Conservation (phyloP, 1,284 basidiomycete genomes). For the Trichosporon sp. region DNA sequence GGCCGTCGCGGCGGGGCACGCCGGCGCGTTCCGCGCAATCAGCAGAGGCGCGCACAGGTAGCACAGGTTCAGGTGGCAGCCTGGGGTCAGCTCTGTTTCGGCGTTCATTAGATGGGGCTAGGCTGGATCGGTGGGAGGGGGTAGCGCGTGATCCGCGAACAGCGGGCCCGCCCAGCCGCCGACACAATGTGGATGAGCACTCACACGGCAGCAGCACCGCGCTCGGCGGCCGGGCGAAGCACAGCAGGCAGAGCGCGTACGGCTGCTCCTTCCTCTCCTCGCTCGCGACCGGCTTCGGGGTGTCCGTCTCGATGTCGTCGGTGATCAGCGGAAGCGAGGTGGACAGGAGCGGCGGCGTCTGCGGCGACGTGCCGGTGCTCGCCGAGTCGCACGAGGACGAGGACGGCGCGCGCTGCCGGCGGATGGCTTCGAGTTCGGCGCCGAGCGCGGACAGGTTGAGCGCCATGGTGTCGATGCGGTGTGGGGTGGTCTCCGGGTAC, state of each 20-base stretch:
- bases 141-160: too few species aligned
- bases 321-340: neutral
- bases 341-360: neutral
- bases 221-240: constrained; percentile 31
- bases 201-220: constrained; percentile 40
- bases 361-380: neutral
- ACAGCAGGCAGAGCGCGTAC: constrained; percentile 34
- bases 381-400: constrained; percentile 1
- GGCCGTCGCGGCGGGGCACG: neutral
- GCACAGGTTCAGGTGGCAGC: constrained; percentile 42
- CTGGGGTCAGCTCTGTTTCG: constrained; percentile 14
- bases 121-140: too few species aligned
- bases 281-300: neutral
- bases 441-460: constrained; percentile 21
- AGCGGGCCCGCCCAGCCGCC: too few species aligned
- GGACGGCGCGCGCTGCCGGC: constrained; percentile 13
- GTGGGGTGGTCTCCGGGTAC: neutral
- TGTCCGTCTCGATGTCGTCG: too few species aligned
- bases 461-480: constrained; percentile 6
- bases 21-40: constrained; percentile 15
- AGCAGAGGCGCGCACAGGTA: constrained; percentile 39
- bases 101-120: too few species aligned
- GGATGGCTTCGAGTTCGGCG: constrained; percentile 17
- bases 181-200: constrained; percentile 9
- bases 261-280: constrained; percentile 14